Base-by-base conservation (phyloP, 805 yeast genomes). In the Wickerhamomyces chaumierensis region DNA sequence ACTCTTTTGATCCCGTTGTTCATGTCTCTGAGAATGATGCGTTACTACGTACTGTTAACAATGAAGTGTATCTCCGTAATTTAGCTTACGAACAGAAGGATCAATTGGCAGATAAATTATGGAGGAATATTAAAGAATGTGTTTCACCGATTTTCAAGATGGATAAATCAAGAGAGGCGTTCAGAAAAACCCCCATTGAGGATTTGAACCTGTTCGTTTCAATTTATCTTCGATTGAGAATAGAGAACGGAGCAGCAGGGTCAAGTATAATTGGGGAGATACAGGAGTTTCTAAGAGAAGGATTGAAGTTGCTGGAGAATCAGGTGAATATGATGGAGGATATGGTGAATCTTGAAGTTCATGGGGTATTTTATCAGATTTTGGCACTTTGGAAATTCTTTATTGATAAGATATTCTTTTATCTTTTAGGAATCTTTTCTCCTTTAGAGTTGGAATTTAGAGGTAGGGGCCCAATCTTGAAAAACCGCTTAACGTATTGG, bases 351-450 rank as follows among this genome's bases (percentile, higher is more conserved):
- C n/a, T n/a, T n/a, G n/a, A 57, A 17, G 63, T 55, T 16, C n/a
- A 14, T 13, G 37, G 35, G n/a, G 40, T 42, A 3, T 44, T 53
- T 2, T 58, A 53, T 39, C 57, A 58, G 49, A 60, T 60, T 8
- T 60, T 69, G 3, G 49, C 64, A 2, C 61, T 75, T 3, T 80
- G 87, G 87, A 67, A 66, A 15, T 58, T 59, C 19, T 80, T 79
- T 51, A 72, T 69, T 44, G 61, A 63, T n/a, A 66, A 69, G 31
- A 67, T 76, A 2, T 65, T 71, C 37, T 76, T 75, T 38, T 75
- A 75, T 48, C 58, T 79, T 16, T 70, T 76, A 42, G 81, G 81
- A 0, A 68, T 76, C 0, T 68, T 81, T 36, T 46, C 77, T 27
- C 88, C 88, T 0, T 49, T 81, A 18, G 77, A 75, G 40, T 49